These are phyloP conservation scores for Euphorbia tirucalli DNA, from an alignment of 345 rosid genomes.

Conservation along the genomic window DNA sequence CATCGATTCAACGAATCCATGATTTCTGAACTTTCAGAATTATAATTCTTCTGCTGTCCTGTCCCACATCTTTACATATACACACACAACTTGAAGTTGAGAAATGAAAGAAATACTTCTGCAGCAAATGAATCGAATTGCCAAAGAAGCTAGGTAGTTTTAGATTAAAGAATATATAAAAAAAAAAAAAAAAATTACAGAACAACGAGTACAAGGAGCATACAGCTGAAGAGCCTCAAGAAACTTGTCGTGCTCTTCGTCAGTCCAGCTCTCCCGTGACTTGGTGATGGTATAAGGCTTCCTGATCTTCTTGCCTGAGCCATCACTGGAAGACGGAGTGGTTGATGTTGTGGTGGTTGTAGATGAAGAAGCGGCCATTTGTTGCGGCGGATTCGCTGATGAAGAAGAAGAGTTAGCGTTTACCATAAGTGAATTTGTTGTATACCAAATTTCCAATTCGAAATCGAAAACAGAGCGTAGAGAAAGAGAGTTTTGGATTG, in stretches of 20 bases:
- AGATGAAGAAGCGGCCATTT: constrained; percentile 31
- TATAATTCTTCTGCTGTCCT: too few species aligned
- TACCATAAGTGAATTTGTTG: not conserved
- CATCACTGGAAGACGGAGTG: constrained; percentile 22
- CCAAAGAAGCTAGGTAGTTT: too few species aligned
- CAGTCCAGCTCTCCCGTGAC: constrained; percentile 98
- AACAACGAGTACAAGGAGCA: not conserved
- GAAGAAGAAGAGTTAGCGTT: constrained; percentile 31
- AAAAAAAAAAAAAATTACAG: too few species aligned
- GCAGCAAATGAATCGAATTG: not conserved
- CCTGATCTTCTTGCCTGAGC: constrained; percentile 69
- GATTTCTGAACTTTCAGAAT: too few species aligned
- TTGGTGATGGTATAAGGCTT: constrained; percentile 98
- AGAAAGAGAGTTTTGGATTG: not conserved
- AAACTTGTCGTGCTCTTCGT: constrained; percentile 97
- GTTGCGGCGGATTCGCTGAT: constrained; percentile 33
- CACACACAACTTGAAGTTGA: not conserved
- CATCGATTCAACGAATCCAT: not conserved
- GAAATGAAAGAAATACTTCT: not conserved
- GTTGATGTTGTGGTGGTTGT: constrained; percentile 23
- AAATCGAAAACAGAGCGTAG: not conserved
- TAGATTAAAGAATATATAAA: not conserved
- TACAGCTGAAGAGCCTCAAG: constrained; percentile 97
- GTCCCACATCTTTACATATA: not conserved
- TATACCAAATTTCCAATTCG: not conserved